phyloP scores from a whole-genome alignment of 2,329 filamentous ascomycete species.

The Neocatenulostroma microsporum region DNA sequence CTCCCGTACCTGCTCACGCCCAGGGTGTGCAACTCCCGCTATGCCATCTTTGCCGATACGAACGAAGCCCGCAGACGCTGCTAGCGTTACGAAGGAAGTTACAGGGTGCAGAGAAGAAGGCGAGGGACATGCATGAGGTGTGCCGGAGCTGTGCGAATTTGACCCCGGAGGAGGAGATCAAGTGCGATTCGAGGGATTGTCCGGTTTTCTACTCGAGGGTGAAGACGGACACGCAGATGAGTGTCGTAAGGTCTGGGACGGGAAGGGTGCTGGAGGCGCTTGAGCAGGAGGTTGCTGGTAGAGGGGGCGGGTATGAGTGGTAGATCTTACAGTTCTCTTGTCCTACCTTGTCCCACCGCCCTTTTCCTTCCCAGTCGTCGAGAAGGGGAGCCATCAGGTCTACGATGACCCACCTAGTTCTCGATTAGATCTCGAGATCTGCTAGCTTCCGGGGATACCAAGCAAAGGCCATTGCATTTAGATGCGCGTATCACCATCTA shows the following conservation, averaged over 20 bases:
- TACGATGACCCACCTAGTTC: too few relatives aligned
- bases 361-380: too few relatives aligned
- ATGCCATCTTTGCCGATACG: slow-evolving; percentile 51
- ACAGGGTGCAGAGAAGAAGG: slow-evolving; percentile 54
- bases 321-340: too few relatives aligned
- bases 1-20: slow-evolving; percentile 26
- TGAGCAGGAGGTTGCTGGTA: slow-evolving; percentile 6
- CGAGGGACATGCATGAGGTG: slow-evolving; percentile 57
- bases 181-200: slow-evolving; percentile 85
- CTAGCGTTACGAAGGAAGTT: slow-evolving; percentile 57
- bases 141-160: slow-evolving; percentile 75
- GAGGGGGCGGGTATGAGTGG: slow-evolving; percentile 1
- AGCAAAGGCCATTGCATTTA: too few relatives aligned
- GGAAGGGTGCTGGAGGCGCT: slow-evolving; percentile 38
- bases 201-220: slow-evolving; percentile 79
- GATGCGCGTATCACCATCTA: too few relatives aligned
- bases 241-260: slow-evolving; percentile 31
- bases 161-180: slow-evolving; percentile 66
- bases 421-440: too few relatives aligned
- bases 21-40: slow-evolving; percentile 37
- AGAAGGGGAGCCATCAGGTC: too few relatives aligned
- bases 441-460: too few relatives aligned
- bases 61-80: slow-evolving; percentile 52
- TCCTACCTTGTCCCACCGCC: too few relatives aligned
- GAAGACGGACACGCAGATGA: slow-evolving; percentile 49